A percentile compares a stretch with the other conserved stretches of the same genome.
phyloP scores from a whole-genome alignment of 176 grass and related monocot genomes.

The Hordeum vulgare region DNA sequence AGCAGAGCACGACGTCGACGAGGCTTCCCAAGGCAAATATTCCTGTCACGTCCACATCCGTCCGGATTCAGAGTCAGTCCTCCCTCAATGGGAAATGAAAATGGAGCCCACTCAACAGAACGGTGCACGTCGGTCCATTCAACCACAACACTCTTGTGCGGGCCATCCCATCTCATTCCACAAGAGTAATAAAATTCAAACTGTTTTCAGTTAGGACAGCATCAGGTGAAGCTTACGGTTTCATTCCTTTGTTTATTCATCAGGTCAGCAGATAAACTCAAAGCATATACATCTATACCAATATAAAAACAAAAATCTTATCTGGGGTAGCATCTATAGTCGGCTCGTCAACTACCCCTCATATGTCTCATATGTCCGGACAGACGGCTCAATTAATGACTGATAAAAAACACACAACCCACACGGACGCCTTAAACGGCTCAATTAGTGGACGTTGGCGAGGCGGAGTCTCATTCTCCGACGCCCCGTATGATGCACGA shows the following conservation, averaged over 20 bases:
- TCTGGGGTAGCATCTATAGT: too few relatives aligned
- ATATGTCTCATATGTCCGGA: too few relatives aligned
- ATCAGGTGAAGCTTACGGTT: background rate
- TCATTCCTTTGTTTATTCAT: background rate
- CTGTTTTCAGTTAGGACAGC: background rate
- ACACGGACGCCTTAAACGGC: too few relatives aligned
- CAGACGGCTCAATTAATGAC: too few relatives aligned
- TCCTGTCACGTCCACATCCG: background rate
- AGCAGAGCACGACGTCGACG: background rate
- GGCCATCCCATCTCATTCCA: background rate
- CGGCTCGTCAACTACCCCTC: too few relatives aligned
- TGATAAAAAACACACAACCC: too few relatives aligned
- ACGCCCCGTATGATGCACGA: too few relatives aligned
- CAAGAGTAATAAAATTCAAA: background rate
- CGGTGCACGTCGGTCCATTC: background rate
- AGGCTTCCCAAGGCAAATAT: background rate
- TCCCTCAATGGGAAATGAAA: background rate
- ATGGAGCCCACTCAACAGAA: background rate
- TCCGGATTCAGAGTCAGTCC: background rate
- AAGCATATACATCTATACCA: too few relatives aligned
- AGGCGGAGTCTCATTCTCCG: too few relatives aligned
- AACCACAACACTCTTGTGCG: background rate
- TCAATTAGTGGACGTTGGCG: too few relatives aligned
- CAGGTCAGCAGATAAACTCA: background rate
- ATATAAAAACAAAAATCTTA: too few relatives aligned